Conservation (phyloP, 352 stramenopile genomes). For the Phytophthora crassamura region DNA sequence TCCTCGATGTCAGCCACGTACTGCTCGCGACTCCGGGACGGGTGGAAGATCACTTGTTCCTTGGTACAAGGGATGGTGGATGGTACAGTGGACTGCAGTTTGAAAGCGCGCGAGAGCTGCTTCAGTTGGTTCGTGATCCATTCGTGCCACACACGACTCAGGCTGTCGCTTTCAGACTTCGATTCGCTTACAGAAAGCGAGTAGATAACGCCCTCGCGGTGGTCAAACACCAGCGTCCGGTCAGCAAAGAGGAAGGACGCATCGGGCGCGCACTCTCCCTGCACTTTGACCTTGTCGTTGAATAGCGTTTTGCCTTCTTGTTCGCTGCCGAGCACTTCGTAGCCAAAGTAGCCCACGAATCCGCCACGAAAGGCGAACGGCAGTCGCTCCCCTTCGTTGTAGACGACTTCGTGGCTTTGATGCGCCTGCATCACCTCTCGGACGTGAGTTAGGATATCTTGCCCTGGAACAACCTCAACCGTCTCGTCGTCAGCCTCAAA, state of each 20-base stretch:
- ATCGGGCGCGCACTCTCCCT: conserved; percentile 67
- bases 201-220: conserved; percentile 79
- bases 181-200: conserved; percentile 61
- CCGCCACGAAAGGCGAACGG: conserved; percentile 86
- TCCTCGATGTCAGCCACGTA: conserved; percentile 90
- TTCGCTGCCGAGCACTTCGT: conserved; percentile 73
- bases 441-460: conserved; percentile 50
- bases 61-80: conserved; percentile 1
- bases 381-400: conserved; percentile 24
- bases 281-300: conserved; percentile 17
- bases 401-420: conserved; percentile 41
- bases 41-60: conserved; percentile 59
- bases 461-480: conserved; percentile 21
- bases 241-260: conserved; percentile 93
- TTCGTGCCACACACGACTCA: conserved; percentile 33
- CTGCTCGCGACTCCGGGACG: conserved; percentile 65
- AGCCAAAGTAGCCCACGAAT: conserved; percentile 91
- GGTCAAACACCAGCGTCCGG: conserved; percentile 90
- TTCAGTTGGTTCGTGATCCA: conserved; percentile 24
- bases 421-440: conserved; percentile 47
- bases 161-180: conserved; percentile 2
- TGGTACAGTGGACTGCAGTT: background rate
- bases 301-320: conserved; percentile 30
- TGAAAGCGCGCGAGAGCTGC: conserved; percentile 23
- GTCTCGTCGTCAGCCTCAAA: conserved; percentile 25